Percentiles rank a stretch among this genome's conserved stretches.
These are phyloP conservation scores for Thermoascus crustaceus DNA, from an alignment of 2,329 filamentous ascomycete genomes.

Conservation along the genomic window DNA sequence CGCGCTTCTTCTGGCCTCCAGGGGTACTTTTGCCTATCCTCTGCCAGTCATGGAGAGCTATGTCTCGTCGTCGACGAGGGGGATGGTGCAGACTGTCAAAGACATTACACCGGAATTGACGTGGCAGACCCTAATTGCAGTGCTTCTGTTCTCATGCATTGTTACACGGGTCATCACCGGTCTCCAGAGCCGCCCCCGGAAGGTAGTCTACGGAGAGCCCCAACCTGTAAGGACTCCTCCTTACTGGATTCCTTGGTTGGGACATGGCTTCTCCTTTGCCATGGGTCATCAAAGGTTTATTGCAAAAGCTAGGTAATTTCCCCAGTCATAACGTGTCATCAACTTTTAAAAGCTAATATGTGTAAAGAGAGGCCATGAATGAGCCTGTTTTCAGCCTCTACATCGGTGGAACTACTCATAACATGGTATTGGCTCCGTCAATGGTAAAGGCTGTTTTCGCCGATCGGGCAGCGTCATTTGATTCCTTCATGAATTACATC, in stretches of 20 bases:
- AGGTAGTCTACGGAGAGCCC: conserved; percentile 14
- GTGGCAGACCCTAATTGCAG: conserved; percentile 19
- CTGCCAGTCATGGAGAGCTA: conserved; percentile 12
- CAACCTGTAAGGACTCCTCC: conserved; percentile 42
- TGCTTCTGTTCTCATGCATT: conserved; percentile 26
- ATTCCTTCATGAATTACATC: conserved; percentile 24
- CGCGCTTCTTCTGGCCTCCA: too few species aligned
- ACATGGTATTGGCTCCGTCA: conserved; percentile 43
- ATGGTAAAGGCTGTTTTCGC: conserved; percentile 36
- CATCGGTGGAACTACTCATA: conserved; percentile 42
- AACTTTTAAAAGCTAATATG: conserved; percentile 8
- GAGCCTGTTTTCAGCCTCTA: conserved; percentile 43
- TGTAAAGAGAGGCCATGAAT: conserved; percentile 25
- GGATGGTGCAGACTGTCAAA: conserved; percentile 14
- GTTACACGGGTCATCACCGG: conserved; percentile 32
- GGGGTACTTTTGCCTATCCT: too few species aligned
- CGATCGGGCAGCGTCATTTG: conserved; percentile 19
- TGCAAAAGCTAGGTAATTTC: conserved; percentile 31
- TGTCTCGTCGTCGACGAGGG: conserved; percentile 11
- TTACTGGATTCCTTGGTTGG: conserved; percentile 54
- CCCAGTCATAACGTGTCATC: not conserved
- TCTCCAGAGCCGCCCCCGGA: conserved; percentile 21
- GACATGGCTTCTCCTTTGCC: conserved; percentile 45
- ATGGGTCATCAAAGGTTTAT: conserved; percentile 40
- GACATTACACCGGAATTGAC: conserved; percentile 14